These are phyloP conservation scores for Huntiella abstrusa DNA, from an alignment of 2,329 filamentous ascomycete species.

Conservation along the genomic window DNA sequence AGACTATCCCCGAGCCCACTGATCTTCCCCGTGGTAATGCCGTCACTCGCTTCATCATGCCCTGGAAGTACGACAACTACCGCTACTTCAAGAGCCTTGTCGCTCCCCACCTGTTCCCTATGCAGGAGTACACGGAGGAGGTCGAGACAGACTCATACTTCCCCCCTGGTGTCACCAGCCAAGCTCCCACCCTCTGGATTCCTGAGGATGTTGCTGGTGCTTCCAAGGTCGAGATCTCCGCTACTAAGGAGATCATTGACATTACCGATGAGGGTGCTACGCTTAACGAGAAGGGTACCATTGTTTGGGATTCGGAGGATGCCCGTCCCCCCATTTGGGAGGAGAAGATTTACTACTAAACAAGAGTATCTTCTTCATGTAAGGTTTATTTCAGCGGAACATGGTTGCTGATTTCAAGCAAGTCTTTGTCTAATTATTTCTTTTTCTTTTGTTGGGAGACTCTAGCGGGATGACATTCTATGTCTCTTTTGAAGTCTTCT, in stretches of 20 bases:
- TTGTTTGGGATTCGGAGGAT: slow-evolving; percentile 23
- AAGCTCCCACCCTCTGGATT: slow-evolving; percentile 63
- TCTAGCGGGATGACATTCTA: not conserved
- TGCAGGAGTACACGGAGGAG: slow-evolving; percentile 21
- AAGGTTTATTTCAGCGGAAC: not conserved
- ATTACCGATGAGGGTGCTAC: slow-evolving; percentile 65
- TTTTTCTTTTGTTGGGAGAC: not conserved
- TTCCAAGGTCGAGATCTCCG: slow-evolving; percentile 55
- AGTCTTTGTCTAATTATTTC: slow-evolving; percentile 1
- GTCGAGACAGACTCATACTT: slow-evolving; percentile 50
- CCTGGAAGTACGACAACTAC: slow-evolving; percentile 60
- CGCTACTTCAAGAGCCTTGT: slow-evolving; percentile 49
- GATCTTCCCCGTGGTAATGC: slow-evolving; percentile 4
- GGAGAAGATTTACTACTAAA: slow-evolving; percentile 27
- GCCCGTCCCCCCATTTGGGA: slow-evolving; percentile 26
- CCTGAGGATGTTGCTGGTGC: slow-evolving; percentile 58
- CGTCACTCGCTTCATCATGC: slow-evolving; percentile 34
- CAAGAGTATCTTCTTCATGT: not conserved
- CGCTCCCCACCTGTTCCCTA: slow-evolving; percentile 30
- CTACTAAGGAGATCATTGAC: slow-evolving; percentile 51
- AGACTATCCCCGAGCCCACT: slow-evolving; percentile 15
- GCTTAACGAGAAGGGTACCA: slow-evolving; percentile 43
- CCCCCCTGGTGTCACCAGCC: slow-evolving; percentile 47
- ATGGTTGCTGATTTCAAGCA: not conserved
- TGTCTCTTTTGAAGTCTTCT: not conserved